Percentiles rank a stretch among this genome's conserved stretches.
phyloP scores from a whole-genome alignment of 495 filamentous ascomycete genomes.

The Cladorrhinum samala region DNA sequence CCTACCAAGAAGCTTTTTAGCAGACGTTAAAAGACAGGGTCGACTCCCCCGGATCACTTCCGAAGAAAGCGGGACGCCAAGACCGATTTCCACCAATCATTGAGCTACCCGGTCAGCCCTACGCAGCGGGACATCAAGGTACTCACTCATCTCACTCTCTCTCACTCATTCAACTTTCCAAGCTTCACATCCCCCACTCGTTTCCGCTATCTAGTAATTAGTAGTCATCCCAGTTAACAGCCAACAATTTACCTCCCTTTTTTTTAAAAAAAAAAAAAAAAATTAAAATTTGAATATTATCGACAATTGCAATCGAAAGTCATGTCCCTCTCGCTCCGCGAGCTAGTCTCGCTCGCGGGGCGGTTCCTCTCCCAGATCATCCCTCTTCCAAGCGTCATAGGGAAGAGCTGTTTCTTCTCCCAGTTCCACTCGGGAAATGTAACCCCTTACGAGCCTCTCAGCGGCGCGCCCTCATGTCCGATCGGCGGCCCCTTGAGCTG shows the following conservation, averaged over 20 bases:
- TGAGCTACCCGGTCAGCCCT: not conserved
- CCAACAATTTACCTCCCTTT: not conserved
- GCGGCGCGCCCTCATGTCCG: constrained; percentile 35
- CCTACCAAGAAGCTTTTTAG: too few species aligned
- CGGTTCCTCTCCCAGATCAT: constrained; percentile 12
- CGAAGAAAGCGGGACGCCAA: not conserved
- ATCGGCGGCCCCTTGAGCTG: constrained; percentile 44
- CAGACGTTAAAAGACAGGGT: not conserved
- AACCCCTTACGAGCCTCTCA: constrained; percentile 32
- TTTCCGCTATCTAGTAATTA: not conserved
- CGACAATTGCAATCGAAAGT: not conserved
- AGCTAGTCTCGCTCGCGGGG: constrained; percentile 12
- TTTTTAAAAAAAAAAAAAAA: not conserved
- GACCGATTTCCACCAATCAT: not conserved
- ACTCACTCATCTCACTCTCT: too few species aligned
- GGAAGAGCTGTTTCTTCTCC: not conserved
- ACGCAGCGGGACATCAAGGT: constrained; percentile 7
- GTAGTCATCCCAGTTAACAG: not conserved
- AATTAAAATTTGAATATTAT: not conserved
- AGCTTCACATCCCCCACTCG: not conserved
- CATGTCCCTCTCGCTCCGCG: constrained; percentile 12
- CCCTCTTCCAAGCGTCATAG: constrained; percentile 3
- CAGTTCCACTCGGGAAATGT: too few species aligned
- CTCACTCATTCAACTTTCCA: too few species aligned
- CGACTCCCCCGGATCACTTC: too few species aligned